Conservation (phyloP, 2,329 filamentous ascomycete genomes). For the Fusarium anthophilum region DNA sequence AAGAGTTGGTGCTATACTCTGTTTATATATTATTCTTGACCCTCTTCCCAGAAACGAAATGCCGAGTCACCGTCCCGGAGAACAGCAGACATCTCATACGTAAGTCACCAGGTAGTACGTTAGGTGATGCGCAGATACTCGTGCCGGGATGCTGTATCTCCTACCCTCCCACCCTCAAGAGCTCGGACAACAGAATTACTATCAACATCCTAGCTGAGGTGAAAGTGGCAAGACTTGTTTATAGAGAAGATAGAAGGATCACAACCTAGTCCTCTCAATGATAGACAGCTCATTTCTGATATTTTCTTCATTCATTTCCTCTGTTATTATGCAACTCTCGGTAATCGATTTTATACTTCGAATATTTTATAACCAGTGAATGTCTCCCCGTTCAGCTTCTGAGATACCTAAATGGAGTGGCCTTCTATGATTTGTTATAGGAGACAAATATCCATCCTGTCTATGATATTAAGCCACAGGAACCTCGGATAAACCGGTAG, state of each 20-base stretch:
- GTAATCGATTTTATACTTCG: accelerated
- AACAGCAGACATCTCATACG: neutral
- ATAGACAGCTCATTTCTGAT: neutral
- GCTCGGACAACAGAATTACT: neutral
- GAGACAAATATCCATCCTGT: neutral
- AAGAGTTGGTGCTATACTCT: accelerated
- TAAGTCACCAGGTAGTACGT: neutral
- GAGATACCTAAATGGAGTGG: neutral
- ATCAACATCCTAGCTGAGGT: neutral
- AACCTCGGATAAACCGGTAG: neutral
- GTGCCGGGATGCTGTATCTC: neutral
- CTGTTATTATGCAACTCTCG: accelerated
- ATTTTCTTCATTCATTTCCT: accelerated
- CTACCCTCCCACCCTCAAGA: neutral
- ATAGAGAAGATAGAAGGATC: accelerated
- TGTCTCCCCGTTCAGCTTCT: neutral
- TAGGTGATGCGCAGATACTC: neutral
- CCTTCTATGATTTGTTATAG: neutral
- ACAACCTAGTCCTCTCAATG: neutral
- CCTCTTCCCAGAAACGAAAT: neutral
- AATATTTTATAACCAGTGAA: accelerated
- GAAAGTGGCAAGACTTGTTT: no score
- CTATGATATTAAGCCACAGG: neutral
- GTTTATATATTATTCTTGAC: neutral
- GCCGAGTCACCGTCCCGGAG: neutral